Base-by-base conservation (phyloP, 2,329 filamentous ascomycete species). In the Hypoxylon rubiginosum region DNA sequence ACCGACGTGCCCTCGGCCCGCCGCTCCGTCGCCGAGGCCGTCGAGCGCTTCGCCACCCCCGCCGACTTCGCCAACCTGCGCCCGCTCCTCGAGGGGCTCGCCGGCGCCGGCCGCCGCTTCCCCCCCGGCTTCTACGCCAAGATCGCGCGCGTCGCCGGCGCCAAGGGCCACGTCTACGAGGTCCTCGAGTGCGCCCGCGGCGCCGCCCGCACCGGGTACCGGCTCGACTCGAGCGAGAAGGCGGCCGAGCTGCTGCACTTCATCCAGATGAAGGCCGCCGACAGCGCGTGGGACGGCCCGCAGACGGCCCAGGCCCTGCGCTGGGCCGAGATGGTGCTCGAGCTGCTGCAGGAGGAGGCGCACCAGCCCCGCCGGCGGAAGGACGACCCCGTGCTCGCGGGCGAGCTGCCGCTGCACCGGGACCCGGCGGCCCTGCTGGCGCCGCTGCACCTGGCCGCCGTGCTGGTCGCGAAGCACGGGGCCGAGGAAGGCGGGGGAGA, bases 1-100 rank as follows among this genome's bases (percentile, higher is more conserved):
- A 76, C 64, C 19, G 81, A 80, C 43, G 61, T 86, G 4, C 84
- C 83, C 39, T 79, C 79, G 68, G 82, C 83, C 4, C 79, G 79
- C 24, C 74, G 75, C 34, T 72, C 78, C 52, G 67, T 86, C 45
- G 55, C 68, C 39, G 19, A 74, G 6, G 84, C 81, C 34, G 64
- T 88, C 58, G 17, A 66, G 0, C 71, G 75, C n/a, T 88, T 88
- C 82, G 66, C 80, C 49, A 83, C 81, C 5, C 73, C 73, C 41
- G 79, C 79, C 13, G 86, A 89, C 78, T 88, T 83, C 78, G 75
- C 75, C 26, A 88, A 88, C 79, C 76, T 89, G 28, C 79, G 76
- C 19, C 82, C 81, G 0, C 77, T 89, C 46, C 80, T 88, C 43
- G 82, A 85, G 60, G 86, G 86, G 51, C 80, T 83, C 72, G 74